These are phyloP conservation scores for Hortiboletus campestris DNA, from an alignment of 768 basidiomycete species.

Conservation along the genomic window DNA sequence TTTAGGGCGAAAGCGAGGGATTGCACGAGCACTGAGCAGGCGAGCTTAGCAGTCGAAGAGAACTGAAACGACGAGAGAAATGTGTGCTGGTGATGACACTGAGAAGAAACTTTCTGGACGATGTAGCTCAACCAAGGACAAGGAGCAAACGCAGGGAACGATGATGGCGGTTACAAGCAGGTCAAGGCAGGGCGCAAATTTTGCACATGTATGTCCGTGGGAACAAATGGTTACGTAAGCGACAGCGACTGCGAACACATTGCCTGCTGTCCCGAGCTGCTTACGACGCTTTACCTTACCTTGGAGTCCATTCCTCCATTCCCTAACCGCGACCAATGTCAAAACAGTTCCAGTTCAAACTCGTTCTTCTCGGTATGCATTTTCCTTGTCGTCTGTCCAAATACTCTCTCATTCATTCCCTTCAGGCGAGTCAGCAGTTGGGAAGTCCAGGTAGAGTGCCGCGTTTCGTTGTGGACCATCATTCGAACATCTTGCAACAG, in stretches of 20 bases:
- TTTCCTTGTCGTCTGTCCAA: neutral
- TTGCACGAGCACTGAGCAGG: slow-evolving; percentile 25
- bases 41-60: slow-evolving; percentile 25
- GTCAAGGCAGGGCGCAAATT: slow-evolving; percentile 26
- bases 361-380: slow-evolving; percentile 82
- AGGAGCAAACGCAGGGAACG: slow-evolving; percentile 24
- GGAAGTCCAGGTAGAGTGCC: slow-evolving; percentile 78
- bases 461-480: slow-evolving; percentile 18
- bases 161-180: slow-evolving; percentile 38
- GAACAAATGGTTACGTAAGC: slow-evolving; percentile 29
- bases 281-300: slow-evolving; percentile 1
- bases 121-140: slow-evolving; percentile 24
- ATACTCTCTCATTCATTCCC: slow-evolving; percentile 7
- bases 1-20: slow-evolving; percentile 24
- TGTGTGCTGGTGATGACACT: slow-evolving; percentile 17
- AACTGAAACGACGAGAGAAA: slow-evolving; percentile 18
- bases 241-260: slow-evolving; percentile 7
- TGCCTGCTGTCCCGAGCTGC: neutral
- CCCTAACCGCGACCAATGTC: slow-evolving; percentile 60
- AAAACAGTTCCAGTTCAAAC: slow-evolving; percentile 92
- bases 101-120: slow-evolving; percentile 24
- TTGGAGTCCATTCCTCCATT: slow-evolving; percentile 14
- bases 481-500: slow-evolving; percentile 41
- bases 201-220: slow-evolving; percentile 32
- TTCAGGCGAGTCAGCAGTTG: slow-evolving; percentile 94